Base-by-base conservation (phyloP, 495 filamentous ascomycete species). In the Chaetomium fimeti region DNA sequence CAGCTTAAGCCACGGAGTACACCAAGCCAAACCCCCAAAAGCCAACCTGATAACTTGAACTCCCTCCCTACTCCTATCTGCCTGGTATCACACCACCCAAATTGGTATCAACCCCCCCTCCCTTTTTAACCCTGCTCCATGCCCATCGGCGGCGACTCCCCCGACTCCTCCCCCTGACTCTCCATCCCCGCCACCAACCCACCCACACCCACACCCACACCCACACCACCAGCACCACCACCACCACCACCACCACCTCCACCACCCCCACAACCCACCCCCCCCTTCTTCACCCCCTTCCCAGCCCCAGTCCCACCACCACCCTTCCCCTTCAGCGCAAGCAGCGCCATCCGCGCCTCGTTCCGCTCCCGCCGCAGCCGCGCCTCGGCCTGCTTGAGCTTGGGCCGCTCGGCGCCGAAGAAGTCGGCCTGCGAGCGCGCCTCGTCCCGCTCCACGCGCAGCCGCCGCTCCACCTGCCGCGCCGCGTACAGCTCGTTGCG, bases 401-500 rank as follows among this genome's bases (percentile, higher is more conserved):
- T 55, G 0, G 54, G 59, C 12, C 68, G 32, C 55, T 71, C 66
- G 27, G 52, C 56, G 6, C 45, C 40, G 1, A 72, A 42, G 18
- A 66, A 69, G 16, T 47, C 52, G 0, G 67, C 66, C 54, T 69
- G 68, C 5, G 32, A 27, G 5, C 68, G 58, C 0, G 67, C 70
- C 56, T 74, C 72, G 38, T 72, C 70, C 2, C 68, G 64, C 51
- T 74, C 72, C 1, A 58, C 63, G 43, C 72, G 64, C 18, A 74
- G 43, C 18, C 70, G 66, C 54, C 71, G 71, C 28, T 68, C 68
- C 3, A 65, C 43, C 53, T 71, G 70, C 2, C 67, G 60, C 7
- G 70, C 68, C 5, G 70, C 56, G 57, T 74, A 74, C 8, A 74
- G 52, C 55, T 72, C 70, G 70, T 74, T 74, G 22, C 65, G 64